phyloP scores from a whole-genome alignment of 306 rosid species.

The Vachellia collinsii region DNA sequence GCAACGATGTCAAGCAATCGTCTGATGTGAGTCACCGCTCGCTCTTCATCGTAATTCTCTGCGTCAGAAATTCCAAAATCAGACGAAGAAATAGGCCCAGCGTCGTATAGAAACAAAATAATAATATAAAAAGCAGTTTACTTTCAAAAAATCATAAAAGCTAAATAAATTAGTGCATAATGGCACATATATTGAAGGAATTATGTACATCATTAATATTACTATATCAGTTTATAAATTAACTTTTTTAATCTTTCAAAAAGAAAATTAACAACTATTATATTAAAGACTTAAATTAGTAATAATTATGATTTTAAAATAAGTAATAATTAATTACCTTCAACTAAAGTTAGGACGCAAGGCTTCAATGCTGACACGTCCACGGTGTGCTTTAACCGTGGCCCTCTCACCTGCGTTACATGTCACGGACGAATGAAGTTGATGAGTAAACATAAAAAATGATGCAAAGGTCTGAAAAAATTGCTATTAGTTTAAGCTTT shows the following conservation, averaged over 20 bases:
- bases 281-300: too few relatives aligned
- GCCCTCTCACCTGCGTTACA: conserved; percentile 75
- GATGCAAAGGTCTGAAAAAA: conserved; percentile 23
- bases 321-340: conserved; percentile 46
- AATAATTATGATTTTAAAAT: too few relatives aligned
- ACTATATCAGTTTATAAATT: too few relatives aligned
- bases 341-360: conserved; percentile 66
- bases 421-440: neutral
- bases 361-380: conserved; percentile 97
- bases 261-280: too few relatives aligned
- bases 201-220: too few relatives aligned
- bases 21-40: conserved; percentile 80
- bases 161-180: too few relatives aligned
- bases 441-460: neutral
- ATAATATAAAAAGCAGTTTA: too few relatives aligned
- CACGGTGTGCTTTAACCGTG: conserved; percentile 70
- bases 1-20: conserved; percentile 83
- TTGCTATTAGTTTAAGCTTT: neutral
- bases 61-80: conserved; percentile 7
- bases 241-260: too few relatives aligned
- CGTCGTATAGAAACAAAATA: too few relatives aligned
- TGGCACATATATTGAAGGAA: too few relatives aligned
- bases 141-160: too few relatives aligned
- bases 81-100: neutral
- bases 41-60: conserved; percentile 83